Percentiles rank a stretch among this genome's conserved stretches.
Evolutionary conservation across 129 eudicot genomes (phyloP).

Genomic region (Pseudognaphalium luteoalbum): DNA sequence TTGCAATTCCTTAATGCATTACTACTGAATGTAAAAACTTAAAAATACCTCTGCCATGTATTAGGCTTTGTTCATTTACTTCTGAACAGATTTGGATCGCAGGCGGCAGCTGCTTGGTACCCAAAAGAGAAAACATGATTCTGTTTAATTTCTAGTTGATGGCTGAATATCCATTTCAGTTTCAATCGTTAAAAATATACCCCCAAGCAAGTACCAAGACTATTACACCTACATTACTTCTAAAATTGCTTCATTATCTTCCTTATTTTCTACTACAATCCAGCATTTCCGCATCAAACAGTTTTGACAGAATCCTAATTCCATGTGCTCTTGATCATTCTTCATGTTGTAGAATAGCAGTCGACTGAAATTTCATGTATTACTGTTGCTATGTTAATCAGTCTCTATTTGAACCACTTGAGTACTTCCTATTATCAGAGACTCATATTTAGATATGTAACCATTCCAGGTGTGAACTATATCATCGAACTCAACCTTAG

Average conservation of each 20-base stretch:
- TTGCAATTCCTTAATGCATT: neutral
- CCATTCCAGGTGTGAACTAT: neutral
- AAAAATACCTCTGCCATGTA: neutral
- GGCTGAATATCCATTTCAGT: neutral
- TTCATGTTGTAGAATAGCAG: neutral
- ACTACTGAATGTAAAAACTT: neutral
- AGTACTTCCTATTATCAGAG: too few species aligned
- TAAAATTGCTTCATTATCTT: too few species aligned
- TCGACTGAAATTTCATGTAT: neutral
- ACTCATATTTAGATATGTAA: too few species aligned
- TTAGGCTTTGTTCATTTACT: neutral
- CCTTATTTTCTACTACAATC: too few species aligned
- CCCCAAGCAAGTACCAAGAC: too few species aligned
- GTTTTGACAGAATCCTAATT: too few species aligned
- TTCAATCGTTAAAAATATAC: neutral
- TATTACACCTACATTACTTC: too few species aligned
- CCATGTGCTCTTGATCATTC: too few species aligned
- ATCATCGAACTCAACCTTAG: neutral
- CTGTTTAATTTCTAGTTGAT: neutral
- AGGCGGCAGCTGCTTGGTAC: neutral
- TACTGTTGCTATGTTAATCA: too few species aligned
- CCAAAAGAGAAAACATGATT: neutral
- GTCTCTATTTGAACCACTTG: too few species aligned
- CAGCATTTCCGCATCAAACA: too few species aligned
- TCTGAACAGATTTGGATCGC: neutral